Evolutionary conservation across 2,329 filamentous ascomycete species (phyloP).

Genomic region (Colletotrichum filicis): DNA sequence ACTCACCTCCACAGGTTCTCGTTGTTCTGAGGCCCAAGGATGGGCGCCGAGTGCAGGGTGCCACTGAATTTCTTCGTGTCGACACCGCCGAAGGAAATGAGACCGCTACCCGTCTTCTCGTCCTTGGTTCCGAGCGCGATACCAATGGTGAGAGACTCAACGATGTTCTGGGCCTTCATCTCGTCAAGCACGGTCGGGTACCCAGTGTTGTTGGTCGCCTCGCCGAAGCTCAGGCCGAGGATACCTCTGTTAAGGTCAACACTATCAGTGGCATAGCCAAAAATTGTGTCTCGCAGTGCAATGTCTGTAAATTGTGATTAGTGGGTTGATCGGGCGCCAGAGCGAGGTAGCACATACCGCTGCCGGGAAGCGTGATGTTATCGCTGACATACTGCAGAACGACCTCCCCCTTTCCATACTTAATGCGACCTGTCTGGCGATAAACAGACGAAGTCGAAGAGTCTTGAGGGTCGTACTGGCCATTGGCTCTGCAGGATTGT

Average conservation of each 20-base stretch:
- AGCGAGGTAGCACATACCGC: constrained; percentile 33
- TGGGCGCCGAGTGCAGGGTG: constrained; percentile 42
- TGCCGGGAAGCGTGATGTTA: constrained; percentile 42
- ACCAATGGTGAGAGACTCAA: constrained; percentile 44
- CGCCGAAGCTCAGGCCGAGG: constrained; percentile 45
- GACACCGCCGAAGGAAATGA: constrained; percentile 56
- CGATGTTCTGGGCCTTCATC: constrained; percentile 41
- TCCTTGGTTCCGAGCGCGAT: constrained; percentile 46
- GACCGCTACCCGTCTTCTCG: constrained; percentile 40
- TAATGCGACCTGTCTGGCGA: constrained; percentile 36
- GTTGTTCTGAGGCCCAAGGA: constrained; percentile 41
- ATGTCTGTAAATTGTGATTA: constrained; percentile 33
- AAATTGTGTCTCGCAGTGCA: constrained; percentile 40
- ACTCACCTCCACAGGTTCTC: constrained; percentile 39
- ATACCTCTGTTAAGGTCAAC: constrained; percentile 44
- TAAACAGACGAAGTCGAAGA: constrained; percentile 40
- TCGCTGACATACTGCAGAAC: constrained; percentile 43
- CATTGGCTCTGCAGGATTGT: constrained; percentile 52
- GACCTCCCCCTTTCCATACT: constrained; percentile 45
- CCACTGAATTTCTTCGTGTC: constrained; percentile 58
- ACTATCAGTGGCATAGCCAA: constrained; percentile 43
- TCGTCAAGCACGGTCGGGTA: constrained; percentile 45
- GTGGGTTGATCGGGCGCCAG: background rate
- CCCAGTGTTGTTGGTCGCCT: constrained; percentile 39
- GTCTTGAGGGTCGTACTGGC: constrained; percentile 48